A percentile compares a stretch with the other conserved stretches of the same genome.
Conservation (phyloP, 2,329 filamentous ascomycete species). For the Stachybotrys echinatus region DNA sequence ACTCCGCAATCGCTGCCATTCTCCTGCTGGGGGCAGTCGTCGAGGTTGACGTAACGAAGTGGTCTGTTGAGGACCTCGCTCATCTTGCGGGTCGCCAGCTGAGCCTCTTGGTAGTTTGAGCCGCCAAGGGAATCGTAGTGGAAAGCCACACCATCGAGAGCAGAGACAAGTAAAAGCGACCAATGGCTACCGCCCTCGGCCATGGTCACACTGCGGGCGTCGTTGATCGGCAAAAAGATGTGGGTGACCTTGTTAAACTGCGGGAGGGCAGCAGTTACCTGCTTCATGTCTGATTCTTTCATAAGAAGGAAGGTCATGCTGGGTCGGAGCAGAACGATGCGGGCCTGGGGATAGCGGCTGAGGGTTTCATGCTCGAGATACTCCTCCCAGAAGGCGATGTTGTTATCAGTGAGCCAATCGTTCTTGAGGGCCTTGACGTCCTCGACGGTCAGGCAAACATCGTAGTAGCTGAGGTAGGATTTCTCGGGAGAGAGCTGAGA, state of each 20-base stretch:
- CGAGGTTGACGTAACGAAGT: constrained; percentile 72
- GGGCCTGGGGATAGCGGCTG: constrained; percentile 69
- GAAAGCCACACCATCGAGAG: constrained; percentile 86
- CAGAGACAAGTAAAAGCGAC: constrained; percentile 85
- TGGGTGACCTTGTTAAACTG: constrained; percentile 79
- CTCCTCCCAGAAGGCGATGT: constrained; percentile 98
- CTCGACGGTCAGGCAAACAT: constrained; percentile 64
- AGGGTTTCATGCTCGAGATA: constrained; percentile 89
- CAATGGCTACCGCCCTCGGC: constrained; percentile 93
- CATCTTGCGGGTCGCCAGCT: constrained; percentile 64
- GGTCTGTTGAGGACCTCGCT: constrained; percentile 59
- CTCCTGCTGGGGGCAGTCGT: constrained; percentile 84
- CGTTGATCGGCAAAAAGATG: constrained; percentile 93
- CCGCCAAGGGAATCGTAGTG: constrained; percentile 88
- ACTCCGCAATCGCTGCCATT: constrained; percentile 94
- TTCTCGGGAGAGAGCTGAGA: constrained; percentile 42
- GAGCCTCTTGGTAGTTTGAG: constrained; percentile 70
- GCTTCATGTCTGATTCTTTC: constrained; percentile 57
- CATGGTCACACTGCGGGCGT: constrained; percentile 67
- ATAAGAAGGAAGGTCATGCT: constrained; percentile 91
- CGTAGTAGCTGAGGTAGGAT: constrained; percentile 35
- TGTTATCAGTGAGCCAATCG: constrained; percentile 97
- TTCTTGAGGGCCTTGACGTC: constrained; percentile 83
- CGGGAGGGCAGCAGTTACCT: constrained; percentile 65
- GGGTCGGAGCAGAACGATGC: constrained; percentile 86